A percentile compares a stretch with the other conserved stretches of the same genome.
Conservation (phyloP, 1,284 basidiomycete species). For the Microbotryum lychnidis-dioicae region DNA sequence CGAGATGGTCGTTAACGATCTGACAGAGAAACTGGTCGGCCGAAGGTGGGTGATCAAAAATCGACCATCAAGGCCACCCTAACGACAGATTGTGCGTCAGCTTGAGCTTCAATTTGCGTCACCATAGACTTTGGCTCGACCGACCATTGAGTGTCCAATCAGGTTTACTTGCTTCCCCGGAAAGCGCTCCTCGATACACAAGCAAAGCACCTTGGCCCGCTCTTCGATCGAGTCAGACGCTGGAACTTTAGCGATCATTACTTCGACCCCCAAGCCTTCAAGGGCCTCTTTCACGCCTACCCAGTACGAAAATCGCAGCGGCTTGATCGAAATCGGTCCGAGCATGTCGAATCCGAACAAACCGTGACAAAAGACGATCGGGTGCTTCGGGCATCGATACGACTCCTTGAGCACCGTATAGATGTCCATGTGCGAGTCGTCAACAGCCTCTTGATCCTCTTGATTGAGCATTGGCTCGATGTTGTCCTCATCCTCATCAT, state of each 20-base stretch:
- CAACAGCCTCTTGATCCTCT: conserved; percentile 15
- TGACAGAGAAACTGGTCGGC: conserved; percentile 50
- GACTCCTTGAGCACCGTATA: conserved; percentile 46
- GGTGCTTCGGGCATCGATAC: conserved; percentile 68
- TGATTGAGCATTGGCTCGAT: conserved; percentile 20
- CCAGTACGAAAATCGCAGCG: conserved; percentile 85
- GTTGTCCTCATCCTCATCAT: neutral
- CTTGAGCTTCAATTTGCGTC: neutral
- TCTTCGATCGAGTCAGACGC: conserved; percentile 59
- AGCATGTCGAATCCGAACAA: conserved; percentile 52
- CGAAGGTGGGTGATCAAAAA: conserved; percentile 55
- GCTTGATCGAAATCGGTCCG: conserved; percentile 52
- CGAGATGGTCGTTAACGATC: conserved; percentile 82
- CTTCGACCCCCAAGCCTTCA: conserved; percentile 77
- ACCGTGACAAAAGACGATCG: conserved; percentile 88
- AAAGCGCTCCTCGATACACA: conserved; percentile 67
- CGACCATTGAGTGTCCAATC: conserved; percentile 86
- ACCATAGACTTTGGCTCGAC: conserved; percentile 15
- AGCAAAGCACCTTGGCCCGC: conserved; percentile 75
- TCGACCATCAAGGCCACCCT: conserved; percentile 88
- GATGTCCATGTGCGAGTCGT: conserved; percentile 24
- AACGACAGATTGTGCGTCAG: conserved; percentile 16
- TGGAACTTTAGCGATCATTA: conserved; percentile 83
- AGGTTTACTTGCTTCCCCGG: conserved; percentile 76
- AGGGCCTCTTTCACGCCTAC: conserved; percentile 85